Evolutionary conservation across 164 flowering plant species (phyloP).

Genomic region (Vitis cinerea): DNA sequence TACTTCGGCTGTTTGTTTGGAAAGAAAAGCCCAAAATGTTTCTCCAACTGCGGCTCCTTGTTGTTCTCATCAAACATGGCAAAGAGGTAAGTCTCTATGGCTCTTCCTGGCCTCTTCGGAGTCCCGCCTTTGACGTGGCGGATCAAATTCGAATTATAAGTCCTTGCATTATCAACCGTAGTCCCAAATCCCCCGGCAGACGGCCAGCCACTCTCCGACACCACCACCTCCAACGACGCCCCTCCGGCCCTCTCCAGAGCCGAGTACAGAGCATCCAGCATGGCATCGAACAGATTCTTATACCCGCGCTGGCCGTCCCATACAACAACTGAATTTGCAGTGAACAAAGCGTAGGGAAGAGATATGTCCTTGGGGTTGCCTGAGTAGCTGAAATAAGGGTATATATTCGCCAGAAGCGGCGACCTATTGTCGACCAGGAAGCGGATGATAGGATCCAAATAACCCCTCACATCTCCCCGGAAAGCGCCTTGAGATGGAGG

Average conservation of each 20-base stretch:
- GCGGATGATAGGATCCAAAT: conserved; percentile 26
- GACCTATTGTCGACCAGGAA: conserved; percentile 10
- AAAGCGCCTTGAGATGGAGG: conserved; percentile 39
- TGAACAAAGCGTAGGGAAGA: conserved; percentile 35
- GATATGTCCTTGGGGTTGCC: conserved; percentile 24
- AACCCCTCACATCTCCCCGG: conserved; percentile 17
- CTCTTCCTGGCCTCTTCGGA: conserved; percentile 29
- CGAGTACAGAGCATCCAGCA: conserved; percentile 32
- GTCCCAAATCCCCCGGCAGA: conserved; percentile 29
- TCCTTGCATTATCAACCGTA: conserved; percentile 24
- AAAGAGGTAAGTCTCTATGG: conserved; percentile 35
- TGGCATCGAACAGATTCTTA: conserved; percentile 37
- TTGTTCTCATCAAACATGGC: conserved; percentile 35
- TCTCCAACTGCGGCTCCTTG: conserved; percentile 26
- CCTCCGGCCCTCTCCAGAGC: conserved; percentile 33
- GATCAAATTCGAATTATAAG: conserved; percentile 24
- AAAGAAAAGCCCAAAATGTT: conserved; percentile 26
- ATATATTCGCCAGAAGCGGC: conserved; percentile 38
- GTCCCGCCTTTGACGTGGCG: conserved; percentile 28
- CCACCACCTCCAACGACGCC: conserved; percentile 23
- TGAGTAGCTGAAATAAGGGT: conserved; percentile 33
- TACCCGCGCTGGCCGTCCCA: conserved; percentile 21
- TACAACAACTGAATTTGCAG: conserved; percentile 22
- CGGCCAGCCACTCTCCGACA: conserved; percentile 52
- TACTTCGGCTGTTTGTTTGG: conserved; percentile 27